Percentiles rank a stretch among this genome's conserved stretches.
Evolutionary conservation across 75 land plant genomes (phyloP).

Genomic region (Ceratopteris richardii): DNA sequence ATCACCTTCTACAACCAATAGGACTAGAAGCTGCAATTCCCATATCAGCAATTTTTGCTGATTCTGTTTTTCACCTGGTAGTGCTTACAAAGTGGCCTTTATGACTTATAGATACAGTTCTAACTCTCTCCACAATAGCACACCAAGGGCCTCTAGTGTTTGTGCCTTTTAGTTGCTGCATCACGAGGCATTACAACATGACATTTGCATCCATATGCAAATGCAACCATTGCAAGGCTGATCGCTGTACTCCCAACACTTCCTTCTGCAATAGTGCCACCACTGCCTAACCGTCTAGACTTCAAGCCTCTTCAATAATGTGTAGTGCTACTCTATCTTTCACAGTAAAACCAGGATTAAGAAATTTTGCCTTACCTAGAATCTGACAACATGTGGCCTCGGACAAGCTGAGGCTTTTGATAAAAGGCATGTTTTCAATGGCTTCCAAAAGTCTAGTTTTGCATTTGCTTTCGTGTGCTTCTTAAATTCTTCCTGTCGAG

Average conservation of each 20-base stretch:
- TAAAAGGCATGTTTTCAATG: too few relatives aligned
- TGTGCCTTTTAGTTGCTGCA: slow-evolving; percentile 98
- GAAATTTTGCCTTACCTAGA: slow-evolving; percentile 88
- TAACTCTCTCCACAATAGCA: slow-evolving; percentile 92
- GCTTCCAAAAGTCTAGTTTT: too few relatives aligned
- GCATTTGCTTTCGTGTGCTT: too few relatives aligned
- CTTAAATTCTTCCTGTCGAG: too few relatives aligned
- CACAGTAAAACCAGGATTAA: slow-evolving; percentile 97
- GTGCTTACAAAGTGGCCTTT: slow-evolving; percentile 89
- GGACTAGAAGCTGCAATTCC: too few relatives aligned
- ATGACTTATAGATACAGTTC: slow-evolving; percentile 97
- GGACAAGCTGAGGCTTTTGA: too few relatives aligned
- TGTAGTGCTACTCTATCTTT: slow-evolving; percentile 91
- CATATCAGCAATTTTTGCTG: slow-evolving; percentile 35
- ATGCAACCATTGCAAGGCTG: slow-evolving; percentile 90
- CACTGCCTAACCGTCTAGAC: slow-evolving; percentile 58
- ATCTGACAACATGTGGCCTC: too few relatives aligned
- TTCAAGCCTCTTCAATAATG: slow-evolving; percentile 88
- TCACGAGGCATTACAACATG: slow-evolving; percentile 99
- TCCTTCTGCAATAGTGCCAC: slow-evolving; percentile 90
- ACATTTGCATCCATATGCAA: slow-evolving; percentile 92
- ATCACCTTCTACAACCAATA: too few relatives aligned
- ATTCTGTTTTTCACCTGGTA: slow-evolving; percentile 81
- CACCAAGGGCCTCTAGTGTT: slow-evolving; percentile 88
- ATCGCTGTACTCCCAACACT: slow-evolving; percentile 99